Evolutionary conservation across 495 filamentous ascomycete genomes (phyloP), one percentile per base, ranked within the genome.

Genomic region (Lichenothelia convexa): DNA sequence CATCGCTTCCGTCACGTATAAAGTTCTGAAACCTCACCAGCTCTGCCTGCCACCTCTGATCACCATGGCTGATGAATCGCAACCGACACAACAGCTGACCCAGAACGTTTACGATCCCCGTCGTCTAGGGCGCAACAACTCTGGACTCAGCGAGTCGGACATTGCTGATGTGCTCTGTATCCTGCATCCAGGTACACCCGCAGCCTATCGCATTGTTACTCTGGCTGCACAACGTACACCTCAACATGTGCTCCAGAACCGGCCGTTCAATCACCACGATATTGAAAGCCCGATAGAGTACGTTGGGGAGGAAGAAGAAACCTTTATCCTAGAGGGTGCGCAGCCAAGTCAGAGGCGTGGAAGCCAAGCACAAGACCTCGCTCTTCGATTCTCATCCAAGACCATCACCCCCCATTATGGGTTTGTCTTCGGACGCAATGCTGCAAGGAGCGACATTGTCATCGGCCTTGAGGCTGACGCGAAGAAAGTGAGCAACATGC

Each of bases 141-240:
- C 84, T 16, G 80, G 78, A 18, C 67, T 89, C 9, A 75, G 66
- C 33, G 79, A 83, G 29, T 60, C 82, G 41, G 86, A 93, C 46
- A 65, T 85, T 20, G 64, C 80, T 20, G 87, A 93, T 45, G 80
- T 94, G 41, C 69, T 94, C 34, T 91, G 82, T 56, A 76, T 93
- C 32, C 67, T 97, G 3, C 73, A 89, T 40, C 87, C 89, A 2
- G 69, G 68, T 34, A 80, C 85, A 0, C 64, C 68, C 26, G 62
- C 67, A 5, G 85, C 89, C 2, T 72, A 72, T 45, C 55, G 61
- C 36, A 76, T 80, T 32, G 74, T 93, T 11, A 54, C 59, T 27
- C 45, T 55, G 0, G 65, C 78, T 30, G 67, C 67, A 17, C 35
- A 52, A n/a, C 32, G 35, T 0, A 50, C 59, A 16, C 66, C 68